Base-by-base conservation (phyloP, 1,284 basidiomycete genomes). In the Dichomitus squalens region DNA sequence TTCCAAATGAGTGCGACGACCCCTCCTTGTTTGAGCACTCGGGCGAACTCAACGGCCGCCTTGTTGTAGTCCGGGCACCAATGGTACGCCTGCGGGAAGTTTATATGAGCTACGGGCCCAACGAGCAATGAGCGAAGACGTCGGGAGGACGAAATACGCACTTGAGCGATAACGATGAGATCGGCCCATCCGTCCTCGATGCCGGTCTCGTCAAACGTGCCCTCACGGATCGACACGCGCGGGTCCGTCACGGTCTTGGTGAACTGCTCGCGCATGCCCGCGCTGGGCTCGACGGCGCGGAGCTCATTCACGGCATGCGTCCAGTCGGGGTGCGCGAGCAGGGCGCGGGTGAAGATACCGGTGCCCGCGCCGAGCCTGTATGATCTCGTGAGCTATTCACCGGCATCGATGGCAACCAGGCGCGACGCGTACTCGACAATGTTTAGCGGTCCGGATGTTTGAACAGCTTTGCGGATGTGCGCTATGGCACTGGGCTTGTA, bases 311-410 rank as follows among this genome's bases (percentile, higher is more conserved):
- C 75, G 43, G 70, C 66, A 7, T 71, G 66, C 14, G 78, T 66
- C 80, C 82, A 87, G 43, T 80, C 78, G 7, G 82, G 76, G 70
- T 90, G 81, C 3, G 81, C 79, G 41, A 93, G 75, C 23, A 93
- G 70, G 2, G 89, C 87, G 16, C 90, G 83, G 21, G 91, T 92
- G 70, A 92, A 93, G 49, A 93, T 82, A 4, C 90, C 91, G 2
- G 90, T 92, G 31, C 91, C 91, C 35, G 86, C 73, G 27, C 90
- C 87, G 40, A 90, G 75, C 66, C 87, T 89, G 64, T 18, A 31
- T 23, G 14, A 23, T 18, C 16, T 11, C 14, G 18, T 20, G 5
- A 21, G 31, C 29, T 8, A 11, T n/a, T n/a, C n/a, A n/a, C n/a
- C n/a, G 41, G 4, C 12, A 9, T 44, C 16, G 29, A 3, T 36